Evolutionary conservation across 306 rosid genomes (phyloP).

Genomic region (Fragaria iinumae): DNA sequence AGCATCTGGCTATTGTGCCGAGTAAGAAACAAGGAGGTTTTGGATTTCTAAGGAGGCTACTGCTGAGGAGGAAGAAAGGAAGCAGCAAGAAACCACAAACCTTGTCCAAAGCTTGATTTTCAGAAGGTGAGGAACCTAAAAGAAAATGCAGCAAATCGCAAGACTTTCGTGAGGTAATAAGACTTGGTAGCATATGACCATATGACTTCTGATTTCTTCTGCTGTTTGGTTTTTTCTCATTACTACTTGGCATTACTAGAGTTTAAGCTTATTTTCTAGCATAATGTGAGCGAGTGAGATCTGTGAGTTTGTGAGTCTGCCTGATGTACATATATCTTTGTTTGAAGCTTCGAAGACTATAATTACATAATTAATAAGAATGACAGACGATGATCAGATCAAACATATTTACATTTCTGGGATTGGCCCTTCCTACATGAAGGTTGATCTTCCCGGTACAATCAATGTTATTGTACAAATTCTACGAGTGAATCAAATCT

Average conservation of each 20-base stretch:
- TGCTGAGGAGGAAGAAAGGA: conserved; percentile 52
- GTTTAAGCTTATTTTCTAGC: conserved; percentile 17
- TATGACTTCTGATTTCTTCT: conserved; percentile 8
- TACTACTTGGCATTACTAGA: conserved; percentile 19
- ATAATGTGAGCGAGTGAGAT: conserved; percentile 1
- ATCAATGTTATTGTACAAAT: background rate
- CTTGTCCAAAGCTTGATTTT: conserved; percentile 32
- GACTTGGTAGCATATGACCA: background rate
- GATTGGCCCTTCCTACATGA: background rate
- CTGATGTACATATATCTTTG: conserved; percentile 30
- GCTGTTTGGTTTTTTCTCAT: conserved; percentile 14
- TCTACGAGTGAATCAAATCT: background rate
- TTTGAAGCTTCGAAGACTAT: conserved; percentile 7
- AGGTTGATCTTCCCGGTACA: background rate
- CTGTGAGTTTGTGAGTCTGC: conserved; percentile 29
- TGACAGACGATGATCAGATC: background rate
- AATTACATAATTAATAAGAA: background rate
- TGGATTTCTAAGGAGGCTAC: conserved; percentile 59
- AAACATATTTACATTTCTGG: background rate
- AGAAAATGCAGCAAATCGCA: background rate
- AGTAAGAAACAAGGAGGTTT: conserved; percentile 51
- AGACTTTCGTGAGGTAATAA: background rate
- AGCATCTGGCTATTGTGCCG: conserved; percentile 42
- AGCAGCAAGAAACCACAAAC: conserved; percentile 35
- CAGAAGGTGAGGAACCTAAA: conserved; percentile 9